These are phyloP conservation scores for Coemansia sp. DNA, from an alignment of 371 early-diverging fungal species.

Conservation along the genomic window DNA sequence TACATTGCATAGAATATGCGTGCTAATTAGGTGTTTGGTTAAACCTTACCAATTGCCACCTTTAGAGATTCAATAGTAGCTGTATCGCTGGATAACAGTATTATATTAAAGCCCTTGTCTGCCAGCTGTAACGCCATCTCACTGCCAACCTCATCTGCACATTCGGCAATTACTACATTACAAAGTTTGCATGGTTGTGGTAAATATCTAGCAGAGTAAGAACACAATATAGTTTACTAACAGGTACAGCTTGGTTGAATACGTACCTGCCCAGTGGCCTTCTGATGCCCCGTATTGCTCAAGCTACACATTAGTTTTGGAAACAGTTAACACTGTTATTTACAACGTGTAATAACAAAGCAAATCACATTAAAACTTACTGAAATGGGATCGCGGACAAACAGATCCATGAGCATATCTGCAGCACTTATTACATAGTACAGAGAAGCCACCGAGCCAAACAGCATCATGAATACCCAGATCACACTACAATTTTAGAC, in stretches of 20 bases:
- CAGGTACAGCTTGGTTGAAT: not conserved
- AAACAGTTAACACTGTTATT: no score
- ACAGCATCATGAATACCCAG: constrained; percentile 45
- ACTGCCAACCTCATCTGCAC: constrained; percentile 94
- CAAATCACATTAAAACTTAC: constrained; percentile 12
- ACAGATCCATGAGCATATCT: constrained; percentile 36
- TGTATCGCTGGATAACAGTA: constrained; percentile 80
- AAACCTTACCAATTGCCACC: constrained; percentile 62
- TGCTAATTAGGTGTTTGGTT: not conserved
- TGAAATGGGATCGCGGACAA: constrained; percentile 28
- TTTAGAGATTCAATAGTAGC: constrained; percentile 76
- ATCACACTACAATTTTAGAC: constrained; percentile 13
- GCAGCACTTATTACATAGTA: constrained; percentile 34
- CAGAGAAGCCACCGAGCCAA: constrained; percentile 24
- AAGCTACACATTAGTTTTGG: constrained; percentile 54
- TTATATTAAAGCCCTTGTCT: constrained; percentile 75
- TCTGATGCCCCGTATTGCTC: constrained; percentile 74
- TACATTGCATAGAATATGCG: not conserved
- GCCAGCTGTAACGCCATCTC: constrained; percentile 91
- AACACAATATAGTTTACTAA: no score
- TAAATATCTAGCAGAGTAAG: not conserved
- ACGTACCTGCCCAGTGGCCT: constrained; percentile 82
- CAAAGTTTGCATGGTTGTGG: constrained; percentile 1
- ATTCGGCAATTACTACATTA: constrained; percentile 93
- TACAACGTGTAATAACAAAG: not conserved